Conservation (phyloP, 805 yeast species). For the Metschnikowia orientalis region DNA sequence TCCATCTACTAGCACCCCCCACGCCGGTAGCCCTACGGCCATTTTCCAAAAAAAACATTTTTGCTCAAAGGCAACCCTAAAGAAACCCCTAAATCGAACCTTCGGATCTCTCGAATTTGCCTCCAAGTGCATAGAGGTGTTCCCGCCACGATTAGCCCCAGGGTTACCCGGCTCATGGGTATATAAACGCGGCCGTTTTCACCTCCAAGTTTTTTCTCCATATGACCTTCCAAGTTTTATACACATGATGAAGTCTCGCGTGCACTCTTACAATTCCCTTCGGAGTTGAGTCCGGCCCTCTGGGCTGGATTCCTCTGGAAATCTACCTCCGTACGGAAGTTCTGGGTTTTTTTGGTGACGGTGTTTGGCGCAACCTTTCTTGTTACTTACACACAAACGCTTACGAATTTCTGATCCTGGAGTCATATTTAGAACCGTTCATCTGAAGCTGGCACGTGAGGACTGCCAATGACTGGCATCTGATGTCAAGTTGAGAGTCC, state of each 20-base stretch:
- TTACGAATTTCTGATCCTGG: constrained; percentile 43
- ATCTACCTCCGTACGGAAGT: constrained; percentile 29
- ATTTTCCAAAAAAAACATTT: too few species aligned
- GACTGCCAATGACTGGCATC: too few species aligned
- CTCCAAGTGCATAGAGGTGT: too few species aligned
- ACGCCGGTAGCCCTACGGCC: too few species aligned
- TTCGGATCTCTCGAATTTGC: too few species aligned
- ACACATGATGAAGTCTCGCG: constrained; percentile 62
- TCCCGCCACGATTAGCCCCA: too few species aligned
- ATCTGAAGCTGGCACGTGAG: too few species aligned
- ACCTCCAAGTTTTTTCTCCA: constrained; percentile 21
- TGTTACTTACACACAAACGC: constrained; percentile 43
- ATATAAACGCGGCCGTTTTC: constrained; percentile 16
- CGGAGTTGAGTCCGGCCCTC: constrained; percentile 34
- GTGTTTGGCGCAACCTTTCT: constrained; percentile 49
- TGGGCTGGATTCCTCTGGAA: constrained; percentile 32
- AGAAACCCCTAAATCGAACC: too few species aligned
- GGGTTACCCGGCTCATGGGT: constrained; percentile 23
- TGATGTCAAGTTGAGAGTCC: too few species aligned
- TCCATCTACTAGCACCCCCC: too few species aligned
- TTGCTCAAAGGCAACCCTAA: too few species aligned
- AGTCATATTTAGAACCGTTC: too few species aligned
- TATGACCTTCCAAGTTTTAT: constrained; percentile 68
- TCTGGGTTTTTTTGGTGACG: constrained; percentile 43
- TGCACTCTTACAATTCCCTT: constrained; percentile 42